These are phyloP conservation scores for Tuber melanosporum DNA, from an alignment of 495 filamentous ascomycete genomes.

Conservation along the genomic window DNA sequence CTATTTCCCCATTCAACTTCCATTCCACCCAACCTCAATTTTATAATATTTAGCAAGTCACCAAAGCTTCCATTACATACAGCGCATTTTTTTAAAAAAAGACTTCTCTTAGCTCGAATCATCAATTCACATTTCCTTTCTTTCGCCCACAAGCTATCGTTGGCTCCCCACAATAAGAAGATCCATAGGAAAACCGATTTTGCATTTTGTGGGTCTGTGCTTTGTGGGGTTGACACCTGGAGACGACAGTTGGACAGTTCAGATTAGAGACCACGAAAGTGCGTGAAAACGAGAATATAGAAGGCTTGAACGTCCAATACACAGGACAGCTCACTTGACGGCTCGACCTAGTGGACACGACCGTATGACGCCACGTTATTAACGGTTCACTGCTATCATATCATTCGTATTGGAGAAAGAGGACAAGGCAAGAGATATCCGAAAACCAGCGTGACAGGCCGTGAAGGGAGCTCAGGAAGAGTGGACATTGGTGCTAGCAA, in stretches of 20 bases:
- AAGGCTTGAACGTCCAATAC: slow-evolving; percentile 27
- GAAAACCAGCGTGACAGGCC: background rate
- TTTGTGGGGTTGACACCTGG: slow-evolving; percentile 35
- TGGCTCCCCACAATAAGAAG: slow-evolving; percentile 1
- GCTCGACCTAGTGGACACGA: slow-evolving; percentile 25
- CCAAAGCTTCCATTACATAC: slow-evolving; percentile 7
- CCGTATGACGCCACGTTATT: slow-evolving; percentile 38
- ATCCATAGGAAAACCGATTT: slow-evolving; percentile 12
- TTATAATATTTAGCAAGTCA: slow-evolving; percentile 1
- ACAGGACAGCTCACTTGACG: slow-evolving; percentile 18
- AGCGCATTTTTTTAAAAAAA: background rate
- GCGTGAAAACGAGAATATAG: slow-evolving; percentile 15
- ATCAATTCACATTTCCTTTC: slow-evolving; percentile 4
- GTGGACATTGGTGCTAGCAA: background rate
- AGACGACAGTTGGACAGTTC: slow-evolving; percentile 14
- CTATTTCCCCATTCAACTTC: background rate
- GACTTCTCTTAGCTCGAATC: background rate
- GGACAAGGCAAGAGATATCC: background rate
- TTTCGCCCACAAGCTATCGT: background rate
- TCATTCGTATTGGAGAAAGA: slow-evolving; percentile 23
- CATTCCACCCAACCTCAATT: background rate
- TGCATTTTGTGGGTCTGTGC: slow-evolving; percentile 27
- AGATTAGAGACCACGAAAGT: slow-evolving; percentile 23
- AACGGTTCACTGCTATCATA: slow-evolving; percentile 25
- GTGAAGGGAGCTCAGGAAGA: background rate